Percentiles rank a stretch among this genome's conserved stretches.
These are phyloP conservation scores for Dalbergia cultrata DNA, from an alignment of 306 rosid genomes.

Conservation along the genomic window DNA sequence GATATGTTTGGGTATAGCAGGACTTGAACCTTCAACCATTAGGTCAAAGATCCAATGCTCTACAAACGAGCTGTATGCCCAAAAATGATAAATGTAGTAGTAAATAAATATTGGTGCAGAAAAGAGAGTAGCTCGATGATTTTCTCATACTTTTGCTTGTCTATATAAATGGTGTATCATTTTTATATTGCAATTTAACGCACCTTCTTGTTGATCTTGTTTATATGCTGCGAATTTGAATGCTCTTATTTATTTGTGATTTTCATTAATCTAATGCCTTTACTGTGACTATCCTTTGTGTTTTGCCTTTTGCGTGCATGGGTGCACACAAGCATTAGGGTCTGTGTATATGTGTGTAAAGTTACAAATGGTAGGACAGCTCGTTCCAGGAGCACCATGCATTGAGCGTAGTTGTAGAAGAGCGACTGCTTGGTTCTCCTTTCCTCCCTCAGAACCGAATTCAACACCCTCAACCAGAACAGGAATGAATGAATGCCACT, in stretches of 20 bases:
- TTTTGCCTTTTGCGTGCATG: too few species aligned
- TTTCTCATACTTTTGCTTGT: constrained; percentile 20
- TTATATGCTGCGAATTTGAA: neutral
- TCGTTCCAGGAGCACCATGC: too few species aligned
- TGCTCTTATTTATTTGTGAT: neutral
- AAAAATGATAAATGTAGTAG: neutral
- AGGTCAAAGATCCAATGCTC: neutral
- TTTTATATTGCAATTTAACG: constrained; percentile 29
- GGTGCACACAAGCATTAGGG: too few species aligned
- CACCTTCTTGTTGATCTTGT: constrained; percentile 8
- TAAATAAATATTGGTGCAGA: neutral
- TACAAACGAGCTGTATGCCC: neutral
- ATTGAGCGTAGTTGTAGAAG: too few species aligned
- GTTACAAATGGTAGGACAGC: too few species aligned
- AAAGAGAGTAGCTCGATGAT: neutral
- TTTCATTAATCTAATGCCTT: neutral
- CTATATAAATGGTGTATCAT: neutral
- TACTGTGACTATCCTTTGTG: neutral
- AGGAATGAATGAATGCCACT: too few species aligned
- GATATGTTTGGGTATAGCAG: neutral
- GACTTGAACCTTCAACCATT: neutral
- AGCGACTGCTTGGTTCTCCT: too few species aligned
- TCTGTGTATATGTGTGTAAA: too few species aligned
- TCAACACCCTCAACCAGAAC: too few species aligned
- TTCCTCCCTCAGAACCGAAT: too few species aligned